Percentiles rank a stretch among this genome's conserved stretches.
phyloP scores from a whole-genome alignment of 169 alveolate species.

The Eimeria maxima region DNA sequence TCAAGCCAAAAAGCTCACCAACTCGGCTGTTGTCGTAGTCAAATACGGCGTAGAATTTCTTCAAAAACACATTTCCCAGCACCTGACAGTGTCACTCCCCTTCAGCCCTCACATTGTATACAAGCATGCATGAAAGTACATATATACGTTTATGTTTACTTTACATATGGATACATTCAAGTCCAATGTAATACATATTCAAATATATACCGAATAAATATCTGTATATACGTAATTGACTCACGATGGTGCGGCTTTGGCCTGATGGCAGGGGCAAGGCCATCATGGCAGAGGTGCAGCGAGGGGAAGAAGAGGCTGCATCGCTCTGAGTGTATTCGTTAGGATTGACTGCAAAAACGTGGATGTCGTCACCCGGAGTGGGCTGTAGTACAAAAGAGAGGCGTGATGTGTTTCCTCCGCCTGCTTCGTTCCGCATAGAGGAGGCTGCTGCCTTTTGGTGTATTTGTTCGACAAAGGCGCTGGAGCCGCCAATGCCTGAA shows the following conservation, averaged over 20 bases:
- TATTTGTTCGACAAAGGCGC: slow-evolving; percentile 6
- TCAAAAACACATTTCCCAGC: slow-evolving; percentile 31
- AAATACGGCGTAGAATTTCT: slow-evolving; percentile 27
- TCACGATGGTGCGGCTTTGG: slow-evolving; percentile 44
- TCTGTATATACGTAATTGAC: not conserved
- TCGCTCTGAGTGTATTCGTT: not conserved
- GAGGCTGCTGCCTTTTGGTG: not conserved
- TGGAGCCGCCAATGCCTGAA: slow-evolving; percentile 50
- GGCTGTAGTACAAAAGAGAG: slow-evolving; percentile 39
- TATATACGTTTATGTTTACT: not conserved
- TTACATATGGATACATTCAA: not conserved
- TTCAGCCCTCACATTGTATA: not conserved
- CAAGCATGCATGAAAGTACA: not conserved
- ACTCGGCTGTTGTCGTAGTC: slow-evolving; percentile 27
- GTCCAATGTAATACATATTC: too few species aligned
- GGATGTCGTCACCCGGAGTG: slow-evolving; percentile 18
- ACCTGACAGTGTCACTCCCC: not conserved
- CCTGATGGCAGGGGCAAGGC: slow-evolving; percentile 61
- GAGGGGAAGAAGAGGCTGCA: not conserved
- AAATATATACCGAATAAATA: too few species aligned
- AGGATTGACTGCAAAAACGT: not conserved
- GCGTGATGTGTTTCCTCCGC: not conserved
- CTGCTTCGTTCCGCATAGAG: slow-evolving; percentile 2
- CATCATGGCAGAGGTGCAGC: slow-evolving; percentile 43
- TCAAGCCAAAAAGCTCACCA: slow-evolving; percentile 1